Base-by-base conservation (phyloP, 306 rosid genomes). In the Rosa rugosa region DNA sequence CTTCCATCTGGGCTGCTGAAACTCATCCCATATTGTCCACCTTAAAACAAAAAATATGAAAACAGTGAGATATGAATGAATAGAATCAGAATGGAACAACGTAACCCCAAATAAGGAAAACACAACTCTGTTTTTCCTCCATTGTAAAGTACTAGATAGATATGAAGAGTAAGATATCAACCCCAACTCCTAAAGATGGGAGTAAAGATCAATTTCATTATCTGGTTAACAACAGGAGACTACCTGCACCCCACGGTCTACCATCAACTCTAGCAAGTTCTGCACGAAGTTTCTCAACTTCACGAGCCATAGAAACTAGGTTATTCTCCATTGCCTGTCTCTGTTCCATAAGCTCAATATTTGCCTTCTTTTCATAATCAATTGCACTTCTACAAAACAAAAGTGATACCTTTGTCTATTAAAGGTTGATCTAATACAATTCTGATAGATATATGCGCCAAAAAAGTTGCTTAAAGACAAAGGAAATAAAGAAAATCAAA, bases 291-390 rank as follows among this genome's bases (percentile, higher is more conserved):
- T 91, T 91, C 90, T 93, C 97, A 76, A 91, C 97, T 84, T 93
- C 98, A 45, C 93, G 89, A 38, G 98, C 97, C 98, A 91, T 88
- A 86, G 98, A 87, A 87, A 91, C 91, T 86, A 90, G 77, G 83
- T 87, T 91, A 79, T 87, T 93, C 87, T 91, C 97, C 98, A 93
- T 89, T 20, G 90, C 84, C 89, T 90, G 97, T 82, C 93, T 90
- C 86, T 93, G 98, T 76, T 91, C 95, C 93, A 90, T 80, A 89
- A 91, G 84, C 83, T 93, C 97, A 50, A 90, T 75, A 79, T 88
- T 91, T 80, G 97, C 92, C 85, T 93, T 89, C 90, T 91, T 93
- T 79, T 93, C 98, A 80, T 86, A 90, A 79, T 91, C 97, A 72
- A 85, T 82, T 75, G 88, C 82, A 67, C 87, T 70, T 81, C 98